These are phyloP conservation scores for Inosperma sp. DNA, from an alignment of 768 basidiomycete genomes.

Conservation along the genomic window DNA sequence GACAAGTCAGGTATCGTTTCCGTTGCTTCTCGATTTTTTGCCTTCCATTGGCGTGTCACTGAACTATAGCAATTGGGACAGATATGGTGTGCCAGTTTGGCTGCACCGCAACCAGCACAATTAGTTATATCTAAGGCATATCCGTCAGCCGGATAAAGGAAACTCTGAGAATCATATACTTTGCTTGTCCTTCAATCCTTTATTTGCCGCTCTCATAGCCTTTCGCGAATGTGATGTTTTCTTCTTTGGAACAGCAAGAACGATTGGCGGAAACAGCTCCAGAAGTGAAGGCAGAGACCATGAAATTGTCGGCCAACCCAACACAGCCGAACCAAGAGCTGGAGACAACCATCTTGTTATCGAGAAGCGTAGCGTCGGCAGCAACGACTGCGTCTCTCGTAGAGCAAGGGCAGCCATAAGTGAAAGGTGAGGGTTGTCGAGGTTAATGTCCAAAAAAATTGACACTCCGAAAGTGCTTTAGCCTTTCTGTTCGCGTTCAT, in stretches of 20 bases:
- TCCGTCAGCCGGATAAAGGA: neutral
- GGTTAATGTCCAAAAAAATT: constrained; percentile 25
- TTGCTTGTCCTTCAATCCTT: constrained; percentile 90
- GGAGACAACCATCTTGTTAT: constrained; percentile 22
- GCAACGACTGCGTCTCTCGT: constrained; percentile 19
- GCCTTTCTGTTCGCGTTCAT: constrained; percentile 16
- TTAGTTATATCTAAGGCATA: constrained; percentile 70
- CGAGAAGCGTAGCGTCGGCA: constrained; percentile 17
- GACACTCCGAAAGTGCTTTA: constrained; percentile 37
- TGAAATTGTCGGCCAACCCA: constrained; percentile 17
- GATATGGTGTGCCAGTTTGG: constrained; percentile 85
- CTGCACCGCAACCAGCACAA: constrained; percentile 84
- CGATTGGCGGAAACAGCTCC: constrained; percentile 81
- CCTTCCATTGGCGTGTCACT: constrained; percentile 63
- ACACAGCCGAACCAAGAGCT: constrained; percentile 15
- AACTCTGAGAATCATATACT: constrained; percentile 45
- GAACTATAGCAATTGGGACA: constrained; percentile 78
- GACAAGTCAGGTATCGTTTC: constrained; percentile 37
- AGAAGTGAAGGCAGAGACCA: constrained; percentile 42
- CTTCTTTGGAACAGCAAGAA: constrained; percentile 92
- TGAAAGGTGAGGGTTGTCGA: constrained; percentile 8
- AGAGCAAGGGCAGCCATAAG: constrained; percentile 34
- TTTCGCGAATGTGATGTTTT: constrained; percentile 92
- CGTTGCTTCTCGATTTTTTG: constrained; percentile 29
- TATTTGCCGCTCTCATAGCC: constrained; percentile 91